Evolutionary conservation across 495 filamentous ascomycete genomes (phyloP).

Genomic region (Immersiella caudata): DNA sequence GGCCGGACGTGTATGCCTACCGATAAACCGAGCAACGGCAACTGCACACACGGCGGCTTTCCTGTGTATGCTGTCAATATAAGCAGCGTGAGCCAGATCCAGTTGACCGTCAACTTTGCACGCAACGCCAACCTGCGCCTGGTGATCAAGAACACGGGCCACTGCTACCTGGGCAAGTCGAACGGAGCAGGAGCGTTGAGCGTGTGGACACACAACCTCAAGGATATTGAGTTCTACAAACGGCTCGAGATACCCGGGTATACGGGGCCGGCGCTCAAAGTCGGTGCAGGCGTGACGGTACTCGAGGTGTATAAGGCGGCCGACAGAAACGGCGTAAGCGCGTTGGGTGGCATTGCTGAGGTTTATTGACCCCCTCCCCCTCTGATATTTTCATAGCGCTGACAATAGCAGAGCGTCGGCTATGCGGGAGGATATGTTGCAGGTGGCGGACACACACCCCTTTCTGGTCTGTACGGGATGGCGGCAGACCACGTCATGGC

Average conservation of each 20-base stretch:
- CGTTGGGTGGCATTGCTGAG: constrained; percentile 48
- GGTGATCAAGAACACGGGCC: constrained; percentile 68
- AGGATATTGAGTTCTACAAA: constrained; percentile 43
- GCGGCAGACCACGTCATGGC: constrained; percentile 53
- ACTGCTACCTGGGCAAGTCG: constrained; percentile 53
- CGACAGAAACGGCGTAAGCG: constrained; percentile 48
- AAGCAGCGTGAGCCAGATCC: constrained; percentile 57
- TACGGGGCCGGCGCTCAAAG: constrained; percentile 54
- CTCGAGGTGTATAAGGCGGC: constrained; percentile 54
- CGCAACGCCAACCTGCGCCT: constrained; percentile 60
- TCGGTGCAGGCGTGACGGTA: constrained; percentile 61
- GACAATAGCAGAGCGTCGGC: constrained; percentile 25
- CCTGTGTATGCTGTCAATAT: constrained; percentile 56
- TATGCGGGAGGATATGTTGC: constrained; percentile 6
- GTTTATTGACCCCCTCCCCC: constrained; percentile 45
- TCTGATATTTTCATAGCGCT: constrained; percentile 46
- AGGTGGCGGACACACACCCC: constrained; percentile 1
- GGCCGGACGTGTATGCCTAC: constrained; percentile 4
- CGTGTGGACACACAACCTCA: constrained; percentile 64
- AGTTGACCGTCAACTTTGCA: constrained; percentile 65
- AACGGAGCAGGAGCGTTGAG: constrained; percentile 51
- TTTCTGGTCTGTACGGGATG: constrained; percentile 38
- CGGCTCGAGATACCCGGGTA: constrained; percentile 40
- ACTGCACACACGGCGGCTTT: not conserved
- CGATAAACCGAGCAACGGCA: not conserved